Evolutionary conservation across 345 rosid genomes (phyloP).

Genomic region (Hirschfeldia incana): DNA sequence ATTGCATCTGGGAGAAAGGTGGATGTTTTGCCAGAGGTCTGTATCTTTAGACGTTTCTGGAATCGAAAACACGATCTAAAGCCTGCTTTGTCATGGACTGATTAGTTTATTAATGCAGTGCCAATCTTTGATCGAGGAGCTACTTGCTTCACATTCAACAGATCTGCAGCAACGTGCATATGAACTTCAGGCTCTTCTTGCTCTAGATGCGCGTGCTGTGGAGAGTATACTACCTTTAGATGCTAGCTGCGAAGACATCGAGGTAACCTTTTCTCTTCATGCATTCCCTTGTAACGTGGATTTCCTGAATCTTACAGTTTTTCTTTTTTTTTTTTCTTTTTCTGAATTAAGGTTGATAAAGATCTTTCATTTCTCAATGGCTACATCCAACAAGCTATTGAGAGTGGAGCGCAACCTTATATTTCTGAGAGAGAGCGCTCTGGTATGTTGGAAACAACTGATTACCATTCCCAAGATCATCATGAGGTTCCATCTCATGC

Average conservation of each 20-base stretch:
- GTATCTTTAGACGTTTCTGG: constrained; percentile 22
- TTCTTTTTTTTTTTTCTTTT: not conserved
- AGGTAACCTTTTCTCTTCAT: constrained; percentile 48
- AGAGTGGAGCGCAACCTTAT: constrained; percentile 82
- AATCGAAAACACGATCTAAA: not conserved
- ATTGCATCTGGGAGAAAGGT: constrained; percentile 82
- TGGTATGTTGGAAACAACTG: constrained; percentile 49
- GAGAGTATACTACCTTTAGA: constrained; percentile 74
- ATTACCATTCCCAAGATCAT: constrained; percentile 59
- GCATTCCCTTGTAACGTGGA: not conserved
- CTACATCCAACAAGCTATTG: constrained; percentile 67
- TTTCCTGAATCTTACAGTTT: constrained; percentile 22
- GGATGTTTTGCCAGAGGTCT: constrained; percentile 93
- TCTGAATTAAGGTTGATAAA: constrained; percentile 69
- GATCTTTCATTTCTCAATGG: constrained; percentile 73
- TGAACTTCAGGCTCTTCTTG: constrained; percentile 79
- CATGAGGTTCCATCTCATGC: constrained; percentile 66
- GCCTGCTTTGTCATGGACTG: constrained; percentile 24
- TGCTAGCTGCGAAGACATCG: constrained; percentile 95
- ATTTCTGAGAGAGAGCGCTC: constrained; percentile 80
- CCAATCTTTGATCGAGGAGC: constrained; percentile 85
- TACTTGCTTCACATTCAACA: constrained; percentile 90
- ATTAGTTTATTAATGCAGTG: constrained; percentile 57
- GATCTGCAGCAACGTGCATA: constrained; percentile 99
- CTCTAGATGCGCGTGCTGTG: constrained; percentile 68